Percentiles rank a stretch among this genome's conserved stretches.
Conservation (phyloP, 1,284 basidiomycete species). For the Porodaedalea pini region DNA sequence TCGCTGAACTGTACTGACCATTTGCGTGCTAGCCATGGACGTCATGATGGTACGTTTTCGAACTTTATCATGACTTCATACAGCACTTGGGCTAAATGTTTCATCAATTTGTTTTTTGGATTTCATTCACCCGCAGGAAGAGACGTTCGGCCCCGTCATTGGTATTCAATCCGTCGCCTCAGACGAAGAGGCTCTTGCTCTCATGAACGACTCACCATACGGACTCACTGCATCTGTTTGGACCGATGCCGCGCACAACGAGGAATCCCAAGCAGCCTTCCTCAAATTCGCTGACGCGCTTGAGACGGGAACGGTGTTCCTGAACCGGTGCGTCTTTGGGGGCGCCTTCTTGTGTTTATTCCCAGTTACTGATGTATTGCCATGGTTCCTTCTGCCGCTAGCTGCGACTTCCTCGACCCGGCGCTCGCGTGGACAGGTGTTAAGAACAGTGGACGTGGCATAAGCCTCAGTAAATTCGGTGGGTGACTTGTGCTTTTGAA, state of each 20-base stretch:
- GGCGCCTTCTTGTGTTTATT: neutral
- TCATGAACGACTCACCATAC: conserved; percentile 97
- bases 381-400: conserved; percentile 25
- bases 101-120: no score
- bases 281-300: conserved; percentile 67
- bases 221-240: conserved; percentile 92
- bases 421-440: conserved; percentile 92
- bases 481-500: conserved; percentile 29
- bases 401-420: conserved; percentile 87
- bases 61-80: neutral
- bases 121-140: no score
- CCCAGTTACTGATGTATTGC: neutral
- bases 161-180: conserved; percentile 83
- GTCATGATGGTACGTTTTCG: conserved; percentile 68
- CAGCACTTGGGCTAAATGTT: neutral
- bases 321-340: conserved; percentile 60
- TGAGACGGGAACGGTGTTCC: conserved; percentile 87
- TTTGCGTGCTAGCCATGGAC: conserved; percentile 70
- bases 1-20: neutral
- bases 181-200: conserved; percentile 79
- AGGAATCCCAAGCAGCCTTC: conserved; percentile 66
- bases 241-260: conserved; percentile 68
- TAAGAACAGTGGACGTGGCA: conserved; percentile 88
- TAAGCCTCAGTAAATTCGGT: conserved; percentile 89
- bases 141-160: conserved; percentile 87